phyloP scores from a whole-genome alignment of 768 basidiomycete species.

The Suillus americanus region DNA sequence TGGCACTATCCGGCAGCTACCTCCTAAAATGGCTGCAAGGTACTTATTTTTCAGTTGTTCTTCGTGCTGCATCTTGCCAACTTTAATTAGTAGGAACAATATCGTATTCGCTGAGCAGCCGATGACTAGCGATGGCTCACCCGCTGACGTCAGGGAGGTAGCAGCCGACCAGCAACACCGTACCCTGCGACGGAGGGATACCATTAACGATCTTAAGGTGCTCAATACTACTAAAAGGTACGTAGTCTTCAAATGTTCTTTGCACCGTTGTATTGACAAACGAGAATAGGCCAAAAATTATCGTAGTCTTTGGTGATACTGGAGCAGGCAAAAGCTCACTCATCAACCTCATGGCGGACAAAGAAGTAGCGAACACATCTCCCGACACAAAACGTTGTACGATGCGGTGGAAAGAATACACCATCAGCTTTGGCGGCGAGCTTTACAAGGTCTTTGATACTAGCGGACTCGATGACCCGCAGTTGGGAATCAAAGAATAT shows the following conservation, averaged over 20 bases:
- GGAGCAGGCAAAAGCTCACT: constrained; percentile 33
- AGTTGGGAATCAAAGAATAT: background rate
- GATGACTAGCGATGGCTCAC: constrained; percentile 38
- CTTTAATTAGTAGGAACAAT: background rate
- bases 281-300: background rate
- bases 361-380: background rate
- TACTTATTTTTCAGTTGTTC: background rate
- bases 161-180: constrained; percentile 33
- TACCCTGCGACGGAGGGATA: constrained; percentile 32
- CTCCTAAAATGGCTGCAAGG: background rate
- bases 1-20: background rate
- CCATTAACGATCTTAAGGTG: constrained; percentile 23
- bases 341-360: constrained; percentile 31
- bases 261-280: background rate
- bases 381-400: background rate
- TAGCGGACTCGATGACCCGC: constrained; percentile 15
- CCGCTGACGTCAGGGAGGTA: constrained; percentile 39
- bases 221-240: constrained; percentile 26
- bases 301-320: constrained; percentile 8
- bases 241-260: background rate
- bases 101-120: constrained; percentile 11
- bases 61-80: background rate
- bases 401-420: background rate
- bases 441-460: constrained; percentile 20
- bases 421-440: background rate